Percentiles rank a stretch among this genome's conserved stretches.
Conservation (phyloP, 352 stramenopile species). For the Globisporangium splendens region DNA sequence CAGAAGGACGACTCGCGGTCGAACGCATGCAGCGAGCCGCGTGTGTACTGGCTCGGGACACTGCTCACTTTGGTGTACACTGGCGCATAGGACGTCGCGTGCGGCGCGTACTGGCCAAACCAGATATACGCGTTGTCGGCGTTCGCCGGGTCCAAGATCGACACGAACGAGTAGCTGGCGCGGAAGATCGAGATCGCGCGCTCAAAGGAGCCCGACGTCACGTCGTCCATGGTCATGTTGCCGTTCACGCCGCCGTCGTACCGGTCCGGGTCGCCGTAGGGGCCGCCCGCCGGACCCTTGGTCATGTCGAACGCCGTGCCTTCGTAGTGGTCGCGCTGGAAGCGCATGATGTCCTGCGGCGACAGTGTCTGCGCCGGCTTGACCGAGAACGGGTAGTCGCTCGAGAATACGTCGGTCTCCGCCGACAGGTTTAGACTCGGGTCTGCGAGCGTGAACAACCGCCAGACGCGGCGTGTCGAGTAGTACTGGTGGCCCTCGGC, state of each 20-base stretch:
- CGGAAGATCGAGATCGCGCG: slow-evolving; percentile 93
- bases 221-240: slow-evolving; percentile 48
- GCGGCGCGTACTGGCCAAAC: slow-evolving; percentile 90
- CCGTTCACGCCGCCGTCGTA: slow-evolving; percentile 60
- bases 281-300: slow-evolving; percentile 64
- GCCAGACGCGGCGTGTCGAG: slow-evolving; percentile 89
- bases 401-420: slow-evolving; percentile 66
- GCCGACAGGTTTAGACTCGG: slow-evolving; percentile 67
- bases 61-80: slow-evolving; percentile 73
- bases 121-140: slow-evolving; percentile 66
- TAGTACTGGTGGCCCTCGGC: slow-evolving; percentile 70
- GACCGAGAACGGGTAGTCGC: slow-evolving; percentile 88
- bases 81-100: slow-evolving; percentile 86
- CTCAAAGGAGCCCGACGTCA: slow-evolving; percentile 74
- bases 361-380: slow-evolving; percentile 48
- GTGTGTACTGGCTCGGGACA: slow-evolving; percentile 45
- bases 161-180: slow-evolving; percentile 88
- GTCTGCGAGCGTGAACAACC: slow-evolving; percentile 81
- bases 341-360: slow-evolving; percentile 86
- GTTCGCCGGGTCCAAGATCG: slow-evolving; percentile 55
- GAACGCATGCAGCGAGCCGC: slow-evolving; percentile 62
- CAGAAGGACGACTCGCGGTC: slow-evolving; percentile 70
- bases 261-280: slow-evolving; percentile 90
- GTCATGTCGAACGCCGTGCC: slow-evolving; percentile 91
- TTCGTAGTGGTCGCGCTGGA: slow-evolving; percentile 93